phyloP scores from a whole-genome alignment of 202 grass and related monocot species.

The Bolboschoenoplectus hybrid region DNA sequence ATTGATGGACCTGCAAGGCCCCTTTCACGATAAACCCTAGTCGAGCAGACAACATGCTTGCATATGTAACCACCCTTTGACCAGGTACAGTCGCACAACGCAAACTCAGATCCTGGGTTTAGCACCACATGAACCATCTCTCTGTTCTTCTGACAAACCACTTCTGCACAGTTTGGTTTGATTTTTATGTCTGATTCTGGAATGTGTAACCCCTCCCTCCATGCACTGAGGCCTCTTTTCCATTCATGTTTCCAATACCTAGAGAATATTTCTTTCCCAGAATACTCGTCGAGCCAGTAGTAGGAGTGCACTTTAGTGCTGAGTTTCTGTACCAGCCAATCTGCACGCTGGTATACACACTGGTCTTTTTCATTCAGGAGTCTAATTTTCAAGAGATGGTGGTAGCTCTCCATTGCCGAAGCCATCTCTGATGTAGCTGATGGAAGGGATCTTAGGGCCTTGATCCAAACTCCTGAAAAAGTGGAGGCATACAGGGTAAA shows the following conservation, averaged over 20 bases:
- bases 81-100: slow-evolving; percentile 83
- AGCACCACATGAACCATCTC: slow-evolving; percentile 56
- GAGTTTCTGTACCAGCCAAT: slow-evolving; percentile 91
- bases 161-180: slow-evolving; percentile 60
- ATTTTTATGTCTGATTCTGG: slow-evolving; percentile 68
- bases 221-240: slow-evolving; percentile 68
- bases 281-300: slow-evolving; percentile 90
- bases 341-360: slow-evolving; percentile 66
- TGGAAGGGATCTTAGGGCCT: slow-evolving; percentile 63
- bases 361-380: slow-evolving; percentile 71
- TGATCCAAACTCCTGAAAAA: slow-evolving; percentile 65
- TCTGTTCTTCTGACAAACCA: slow-evolving; percentile 68
- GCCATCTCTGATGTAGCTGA: slow-evolving; percentile 71
- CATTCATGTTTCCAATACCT: slow-evolving; percentile 94
- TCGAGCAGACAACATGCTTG: slow-evolving; percentile 70
- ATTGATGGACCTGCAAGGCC: slow-evolving; percentile 65
- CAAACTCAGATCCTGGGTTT: slow-evolving; percentile 82
- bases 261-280: slow-evolving; percentile 76
- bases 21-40: slow-evolving; percentile 64
- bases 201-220: slow-evolving; percentile 61
- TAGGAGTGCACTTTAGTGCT: slow-evolving; percentile 92
- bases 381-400: slow-evolving; percentile 83
- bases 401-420: slow-evolving; percentile 87
- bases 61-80: slow-evolving; percentile 85
- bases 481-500: neutral